A percentile compares a stretch with the other conserved stretches of the same genome.
Evolutionary conservation across 2,329 filamentous ascomycete species (phyloP).

Genomic region (Fonsecaea erecta): DNA sequence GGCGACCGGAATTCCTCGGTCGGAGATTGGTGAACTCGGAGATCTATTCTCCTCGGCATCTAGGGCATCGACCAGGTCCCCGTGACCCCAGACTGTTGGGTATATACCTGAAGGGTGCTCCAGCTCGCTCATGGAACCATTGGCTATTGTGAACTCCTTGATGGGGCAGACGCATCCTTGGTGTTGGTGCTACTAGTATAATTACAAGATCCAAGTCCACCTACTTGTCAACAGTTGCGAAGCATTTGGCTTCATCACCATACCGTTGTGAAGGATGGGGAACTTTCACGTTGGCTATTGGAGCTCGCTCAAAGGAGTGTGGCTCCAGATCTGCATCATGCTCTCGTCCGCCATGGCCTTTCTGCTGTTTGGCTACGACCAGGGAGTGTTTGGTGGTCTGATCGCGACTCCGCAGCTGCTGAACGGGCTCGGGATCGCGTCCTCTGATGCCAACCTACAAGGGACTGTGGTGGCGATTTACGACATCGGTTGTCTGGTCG

Average conservation of each 20-base stretch:
- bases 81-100: neutral
- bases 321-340: conserved; percentile 7
- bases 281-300: conserved; percentile 1
- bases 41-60: neutral
- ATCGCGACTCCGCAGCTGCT: conserved; percentile 7
- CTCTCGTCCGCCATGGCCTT: conserved; percentile 10
- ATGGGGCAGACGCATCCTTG: neutral
- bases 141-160: neutral
- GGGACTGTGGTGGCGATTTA: conserved; percentile 38
- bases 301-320: neutral
- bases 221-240: neutral
- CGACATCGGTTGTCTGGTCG: conserved; percentile 33
- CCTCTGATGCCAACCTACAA: conserved; percentile 32
- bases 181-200: neutral
- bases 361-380: conserved; percentile 50
- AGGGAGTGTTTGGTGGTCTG: conserved; percentile 46
- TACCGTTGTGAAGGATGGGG: neutral
- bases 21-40: neutral
- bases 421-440: conserved; percentile 35
- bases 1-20: neutral
- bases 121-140: neutral
- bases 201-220: neutral
- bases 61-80: neutral
- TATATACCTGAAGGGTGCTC: neutral
- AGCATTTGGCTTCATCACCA: neutral